Conservation (phyloP, 371 early-diverging fungal genomes). For the Circinella minor region DNA sequence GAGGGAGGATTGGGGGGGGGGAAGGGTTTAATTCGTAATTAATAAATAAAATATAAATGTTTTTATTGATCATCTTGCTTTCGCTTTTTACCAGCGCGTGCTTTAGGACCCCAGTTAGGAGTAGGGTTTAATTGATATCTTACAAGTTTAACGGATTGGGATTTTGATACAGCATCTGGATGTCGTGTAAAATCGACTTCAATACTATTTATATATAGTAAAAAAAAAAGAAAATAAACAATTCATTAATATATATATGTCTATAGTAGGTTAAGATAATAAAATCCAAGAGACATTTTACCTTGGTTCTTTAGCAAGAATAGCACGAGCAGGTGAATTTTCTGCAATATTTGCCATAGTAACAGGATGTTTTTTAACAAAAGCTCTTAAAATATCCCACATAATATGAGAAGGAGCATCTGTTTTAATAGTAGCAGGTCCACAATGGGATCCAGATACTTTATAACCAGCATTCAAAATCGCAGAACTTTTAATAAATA, state of each 20-base stretch:
- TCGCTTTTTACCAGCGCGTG: slow-evolving; percentile 69
- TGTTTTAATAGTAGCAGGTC: slow-evolving; percentile 91
- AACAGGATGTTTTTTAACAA: slow-evolving; percentile 75
- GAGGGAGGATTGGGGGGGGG: too few relatives aligned
- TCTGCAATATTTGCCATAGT: slow-evolving; percentile 66
- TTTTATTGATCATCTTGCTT: slow-evolving; percentile 22
- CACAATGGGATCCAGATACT: slow-evolving; percentile 93
- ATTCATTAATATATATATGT: neutral
- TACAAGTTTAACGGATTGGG: slow-evolving; percentile 81
- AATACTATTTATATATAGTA: slow-evolving; percentile 31
- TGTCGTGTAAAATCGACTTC: slow-evolving; percentile 73
- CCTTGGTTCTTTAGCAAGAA: slow-evolving; percentile 68
- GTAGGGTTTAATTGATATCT: slow-evolving; percentile 95
- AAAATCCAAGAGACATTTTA: neutral
- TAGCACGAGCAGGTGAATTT: slow-evolving; percentile 71
- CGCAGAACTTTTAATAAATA: slow-evolving; percentile 83
- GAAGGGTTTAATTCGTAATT: too few relatives aligned
- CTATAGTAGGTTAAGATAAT: too few relatives aligned
- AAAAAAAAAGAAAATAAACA: neutral
- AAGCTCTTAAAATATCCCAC: slow-evolving; percentile 92
- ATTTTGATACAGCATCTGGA: slow-evolving; percentile 74
- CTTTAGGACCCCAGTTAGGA: slow-evolving; percentile 95
- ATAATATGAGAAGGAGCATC: slow-evolving; percentile 89
- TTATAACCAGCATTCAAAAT: slow-evolving; percentile 92
- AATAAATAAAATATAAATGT: too few relatives aligned